phyloP scores from a whole-genome alignment of 1,139 yeast species.

The Kodamaea anthophila region DNA sequence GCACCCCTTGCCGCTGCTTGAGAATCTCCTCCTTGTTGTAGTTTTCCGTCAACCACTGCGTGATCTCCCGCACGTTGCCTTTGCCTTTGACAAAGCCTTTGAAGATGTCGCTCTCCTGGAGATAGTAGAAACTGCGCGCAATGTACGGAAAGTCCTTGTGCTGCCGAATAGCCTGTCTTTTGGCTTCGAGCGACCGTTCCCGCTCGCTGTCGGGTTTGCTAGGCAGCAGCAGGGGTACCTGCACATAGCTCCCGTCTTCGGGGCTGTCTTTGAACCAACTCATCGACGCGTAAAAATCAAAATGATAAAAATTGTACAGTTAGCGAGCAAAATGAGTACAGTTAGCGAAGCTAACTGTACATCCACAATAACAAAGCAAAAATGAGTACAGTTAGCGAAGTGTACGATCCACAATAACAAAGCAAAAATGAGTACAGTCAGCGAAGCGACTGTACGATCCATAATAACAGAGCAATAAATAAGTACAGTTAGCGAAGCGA shows the following conservation, averaged over 20 bases:
- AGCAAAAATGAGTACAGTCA: too few relatives aligned
- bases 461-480: too few relatives aligned
- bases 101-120: conserved; percentile 47
- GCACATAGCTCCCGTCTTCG: conserved; percentile 11
- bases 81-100: conserved; percentile 58
- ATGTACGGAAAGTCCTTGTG: conserved; percentile 46
- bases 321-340: background rate
- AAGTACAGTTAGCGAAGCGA: too few relatives aligned
- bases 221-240: conserved; percentile 14
- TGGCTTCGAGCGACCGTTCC: conserved; percentile 27
- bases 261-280: conserved; percentile 28
- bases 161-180: conserved; percentile 34
- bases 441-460: too few relatives aligned
- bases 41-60: conserved; percentile 41
- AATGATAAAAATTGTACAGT: conserved; percentile 1
- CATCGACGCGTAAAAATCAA: conserved; percentile 13
- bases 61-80: conserved; percentile 50
- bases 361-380: too few relatives aligned
- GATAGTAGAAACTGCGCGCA: conserved; percentile 40
- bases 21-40: conserved; percentile 27
- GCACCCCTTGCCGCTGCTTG: conserved; percentile 9
- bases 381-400: too few relatives aligned
- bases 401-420: too few relatives aligned
- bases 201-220: conserved; percentile 16
- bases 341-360: background rate